phyloP scores from a whole-genome alignment of 371 early-diverging fungal species.

The Lichtheimia corymbifera region DNA sequence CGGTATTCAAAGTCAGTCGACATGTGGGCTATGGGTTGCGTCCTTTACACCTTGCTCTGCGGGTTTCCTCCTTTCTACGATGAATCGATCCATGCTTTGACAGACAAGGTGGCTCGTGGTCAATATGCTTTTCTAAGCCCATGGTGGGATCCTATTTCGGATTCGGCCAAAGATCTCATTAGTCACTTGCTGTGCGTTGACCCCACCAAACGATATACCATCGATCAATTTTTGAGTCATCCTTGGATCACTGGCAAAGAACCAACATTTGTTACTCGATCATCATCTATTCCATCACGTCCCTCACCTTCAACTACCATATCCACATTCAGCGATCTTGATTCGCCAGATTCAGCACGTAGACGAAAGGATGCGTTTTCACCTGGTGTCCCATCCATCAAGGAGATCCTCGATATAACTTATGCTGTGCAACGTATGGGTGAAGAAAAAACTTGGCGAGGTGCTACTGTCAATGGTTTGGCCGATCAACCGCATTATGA shows the following conservation, averaged over 20 bases:
- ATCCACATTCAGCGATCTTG: slow-evolving; percentile 28
- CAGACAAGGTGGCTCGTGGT: slow-evolving; percentile 77
- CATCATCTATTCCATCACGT: background rate
- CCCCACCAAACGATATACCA: slow-evolving; percentile 82
- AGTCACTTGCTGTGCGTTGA: slow-evolving; percentile 79
- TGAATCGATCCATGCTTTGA: slow-evolving; percentile 73
- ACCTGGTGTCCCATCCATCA: slow-evolving; percentile 55
- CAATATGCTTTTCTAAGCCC: slow-evolving; percentile 78
- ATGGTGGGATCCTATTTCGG: slow-evolving; percentile 89
- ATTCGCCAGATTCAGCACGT: slow-evolving; percentile 13
- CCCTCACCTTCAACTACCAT: slow-evolving; percentile 21
- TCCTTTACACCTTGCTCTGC: slow-evolving; percentile 85
- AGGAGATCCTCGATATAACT: slow-evolving; percentile 62
- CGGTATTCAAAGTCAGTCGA: slow-evolving; percentile 85
- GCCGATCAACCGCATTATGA: background rate
- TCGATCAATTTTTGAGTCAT: slow-evolving; percentile 77
- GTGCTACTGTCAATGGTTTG: background rate
- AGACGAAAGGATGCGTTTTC: slow-evolving; percentile 30
- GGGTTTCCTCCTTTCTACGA: slow-evolving; percentile 93
- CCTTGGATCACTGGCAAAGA: slow-evolving; percentile 66
- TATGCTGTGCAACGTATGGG: slow-evolving; percentile 65
- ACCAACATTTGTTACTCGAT: background rate
- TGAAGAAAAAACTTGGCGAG: slow-evolving; percentile 42
- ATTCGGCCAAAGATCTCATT: slow-evolving; percentile 79
- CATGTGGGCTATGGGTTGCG: slow-evolving; percentile 94